A percentile compares a stretch with the other conserved stretches of the same genome.
phyloP scores from a whole-genome alignment of 2,329 filamentous ascomycete genomes.

The Hypoxylon sp. region DNA sequence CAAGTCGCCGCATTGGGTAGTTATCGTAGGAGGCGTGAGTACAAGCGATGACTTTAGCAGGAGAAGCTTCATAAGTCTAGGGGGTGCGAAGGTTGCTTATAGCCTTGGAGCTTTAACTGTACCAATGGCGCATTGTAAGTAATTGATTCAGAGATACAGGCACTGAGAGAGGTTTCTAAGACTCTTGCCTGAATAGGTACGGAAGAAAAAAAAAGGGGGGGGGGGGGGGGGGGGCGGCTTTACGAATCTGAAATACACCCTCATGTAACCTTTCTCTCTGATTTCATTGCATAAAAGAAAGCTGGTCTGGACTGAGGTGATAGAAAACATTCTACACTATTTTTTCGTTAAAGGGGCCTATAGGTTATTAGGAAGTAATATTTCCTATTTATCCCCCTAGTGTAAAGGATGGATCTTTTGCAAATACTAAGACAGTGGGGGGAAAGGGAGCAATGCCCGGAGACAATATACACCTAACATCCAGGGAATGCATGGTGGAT shows the following conservation, averaged over 20 bases:
- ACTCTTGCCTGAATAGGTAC: not conserved
- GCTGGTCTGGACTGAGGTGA: not conserved
- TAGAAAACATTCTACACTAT: not conserved
- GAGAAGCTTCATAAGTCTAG: not conserved
- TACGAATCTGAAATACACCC: too few species aligned
- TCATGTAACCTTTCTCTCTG: not conserved
- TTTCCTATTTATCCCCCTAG: not conserved
- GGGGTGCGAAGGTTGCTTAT: not conserved
- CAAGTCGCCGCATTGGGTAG: slow-evolving; percentile 26
- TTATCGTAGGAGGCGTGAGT: not conserved
- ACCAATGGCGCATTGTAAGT: not conserved
- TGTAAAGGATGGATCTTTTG: not conserved
- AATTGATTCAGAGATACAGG: not conserved
- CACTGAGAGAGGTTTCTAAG: not conserved
- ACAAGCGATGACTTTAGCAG: not conserved
- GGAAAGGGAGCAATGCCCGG: not conserved
- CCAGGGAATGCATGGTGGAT: too few species aligned
- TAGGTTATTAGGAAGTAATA: not conserved
- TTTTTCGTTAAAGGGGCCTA: not conserved
- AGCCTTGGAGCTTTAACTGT: not conserved
- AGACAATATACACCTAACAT: too few species aligned
- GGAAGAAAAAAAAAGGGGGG: too few species aligned
- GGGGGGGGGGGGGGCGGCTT: too few species aligned
- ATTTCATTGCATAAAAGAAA: not conserved
- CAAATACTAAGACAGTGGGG: not conserved